Evolutionary conservation across 108 stramenopile species (phyloP), one percentile per base, ranked within the genome.

Genomic region (Pinguiococcus pyrenoidosus): DNA sequence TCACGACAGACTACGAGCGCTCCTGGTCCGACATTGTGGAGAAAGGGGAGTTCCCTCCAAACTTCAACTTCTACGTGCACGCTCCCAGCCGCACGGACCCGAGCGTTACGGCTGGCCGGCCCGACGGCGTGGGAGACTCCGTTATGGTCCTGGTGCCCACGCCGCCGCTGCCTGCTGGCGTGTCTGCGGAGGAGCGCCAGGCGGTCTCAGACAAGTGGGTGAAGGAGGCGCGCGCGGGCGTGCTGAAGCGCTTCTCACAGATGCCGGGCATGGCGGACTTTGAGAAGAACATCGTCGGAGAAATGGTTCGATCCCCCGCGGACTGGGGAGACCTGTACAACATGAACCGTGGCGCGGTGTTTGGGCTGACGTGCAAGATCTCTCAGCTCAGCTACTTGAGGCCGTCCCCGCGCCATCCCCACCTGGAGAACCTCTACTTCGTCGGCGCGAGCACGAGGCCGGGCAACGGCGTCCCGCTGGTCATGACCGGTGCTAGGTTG

Each of bases 11-110:
- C 43, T 61, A 43, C 42, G 37, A 49, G 29, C 43, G 41, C 12
- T 44, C 50, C 36, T 61, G 59, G n/a, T n/a, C n/a, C n/a, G 55
- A 20, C 50, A 44, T 22, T 51, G 51, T 8, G 20, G 55, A 0
- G 35, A 37, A 1, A 56, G 55, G 55, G 18, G 20, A 4, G 40
- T 2, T 3, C 13, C 1, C 24, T 4, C 13, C 30, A 27, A n/a
- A 14, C 7, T 86, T 86, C 46, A 87, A 92, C 42, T 92, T 92
- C 49, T 92, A 92, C 62, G 83, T 84, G 10, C 84, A 85, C 41
- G 72, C 84, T 0, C 67, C 85, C 0, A 46, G 59, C 10, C 44
- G 74, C 13, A 81, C 79, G 0, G 89, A 92, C 68, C 52, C 77
- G 2, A 59, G 78, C 17, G 79, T n/a, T n/a, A n/a, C n/a, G n/a